Evolutionary conservation across 2,329 filamentous ascomycete species (phyloP), one percentile per base, ranked within the genome.

Genomic region (Tolypocladium amazonense): DNA sequence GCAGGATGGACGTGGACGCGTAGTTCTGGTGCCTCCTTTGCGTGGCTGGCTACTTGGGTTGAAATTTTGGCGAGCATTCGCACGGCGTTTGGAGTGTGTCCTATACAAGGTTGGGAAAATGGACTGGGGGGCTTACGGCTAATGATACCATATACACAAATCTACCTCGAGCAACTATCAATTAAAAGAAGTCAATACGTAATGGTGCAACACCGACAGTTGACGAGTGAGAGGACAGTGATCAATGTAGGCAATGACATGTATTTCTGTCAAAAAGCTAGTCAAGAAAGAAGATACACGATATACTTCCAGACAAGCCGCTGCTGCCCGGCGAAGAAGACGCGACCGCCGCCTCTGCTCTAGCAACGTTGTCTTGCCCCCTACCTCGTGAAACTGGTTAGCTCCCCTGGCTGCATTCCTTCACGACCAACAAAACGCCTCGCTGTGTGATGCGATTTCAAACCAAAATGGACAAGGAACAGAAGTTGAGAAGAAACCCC

Each of bases 1-100:
- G 65, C 47, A 76, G 71, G 66, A 81, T 81, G 78, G 78, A 81
- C 37, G 66, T 79, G 14, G 81, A 83, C 60, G 76, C 79, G 65
- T 70, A 75, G 1, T 79, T 79, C 60, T 78, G 62, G 63, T 43
- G 4, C 27, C 45, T 23, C 2, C 18, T 35, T 4, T 23, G 30
- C 18, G 30, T 25, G 2, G 23, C 18, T 3, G 18, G 30, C 50
- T n/a, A 14, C 50, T 3, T 20, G 30, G 8, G 20, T 33, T 53
- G 50, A n/a, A 9, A 1, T 8, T 23, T 35, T 23, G 50, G 50
- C 18, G 47, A 33, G 50, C 50, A 53, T 53, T 53, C 20, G 2
- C 20, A 53, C 15, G 50, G 50, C 50, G 50, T 53, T 53, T n/a
- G 11, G 50, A 20, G 8, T n/a, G 3, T 18, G 8, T 30, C 25